A percentile compares a stretch with the other conserved stretches of the same genome.
These are phyloP conservation scores for Clathrospora elynae DNA, from an alignment of 2,329 filamentous ascomycete species.

Conservation along the genomic window DNA sequence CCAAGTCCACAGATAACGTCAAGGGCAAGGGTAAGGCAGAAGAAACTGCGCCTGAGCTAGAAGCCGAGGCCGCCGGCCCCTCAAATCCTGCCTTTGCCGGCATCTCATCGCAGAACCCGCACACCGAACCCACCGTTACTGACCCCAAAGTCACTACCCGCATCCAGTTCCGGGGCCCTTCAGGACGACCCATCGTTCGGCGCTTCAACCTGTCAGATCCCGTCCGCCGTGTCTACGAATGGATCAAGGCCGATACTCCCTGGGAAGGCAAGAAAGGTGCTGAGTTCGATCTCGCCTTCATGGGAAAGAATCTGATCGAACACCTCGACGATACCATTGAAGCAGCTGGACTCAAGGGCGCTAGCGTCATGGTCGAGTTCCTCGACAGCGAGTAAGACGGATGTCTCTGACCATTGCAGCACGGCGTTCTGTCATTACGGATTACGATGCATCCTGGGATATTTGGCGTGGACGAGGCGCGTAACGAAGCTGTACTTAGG, in stretches of 20 bases:
- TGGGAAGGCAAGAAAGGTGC: constrained; percentile 79
- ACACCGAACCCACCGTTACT: constrained; percentile 72
- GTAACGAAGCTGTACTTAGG: constrained; percentile 3
- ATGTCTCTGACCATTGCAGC: neutral
- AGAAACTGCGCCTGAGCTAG: constrained; percentile 19
- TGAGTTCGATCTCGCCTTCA: constrained; percentile 84
- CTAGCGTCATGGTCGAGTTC: constrained; percentile 94
- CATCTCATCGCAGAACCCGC: constrained; percentile 74
- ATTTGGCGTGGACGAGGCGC: neutral
- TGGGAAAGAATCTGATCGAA: constrained; percentile 85
- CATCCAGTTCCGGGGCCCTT: constrained; percentile 78
- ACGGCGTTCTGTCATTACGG: no score
- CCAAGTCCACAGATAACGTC: constrained; percentile 66
- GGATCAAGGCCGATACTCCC: constrained; percentile 83
- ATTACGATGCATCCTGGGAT: neutral
- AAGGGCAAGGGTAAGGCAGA: constrained; percentile 54
- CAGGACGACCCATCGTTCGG: constrained; percentile 81
- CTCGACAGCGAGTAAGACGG: constrained; percentile 29
- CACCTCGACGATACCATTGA: constrained; percentile 74
- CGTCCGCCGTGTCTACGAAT: constrained; percentile 88
- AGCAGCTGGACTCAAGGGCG: constrained; percentile 85
- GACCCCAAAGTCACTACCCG: constrained; percentile 76
- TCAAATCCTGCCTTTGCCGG: constrained; percentile 62
- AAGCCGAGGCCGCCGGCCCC: constrained; percentile 14
- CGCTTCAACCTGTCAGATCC: constrained; percentile 78